Evolutionary conservation across 345 rosid species (phyloP).

Genomic region (Salix brachista): DNA sequence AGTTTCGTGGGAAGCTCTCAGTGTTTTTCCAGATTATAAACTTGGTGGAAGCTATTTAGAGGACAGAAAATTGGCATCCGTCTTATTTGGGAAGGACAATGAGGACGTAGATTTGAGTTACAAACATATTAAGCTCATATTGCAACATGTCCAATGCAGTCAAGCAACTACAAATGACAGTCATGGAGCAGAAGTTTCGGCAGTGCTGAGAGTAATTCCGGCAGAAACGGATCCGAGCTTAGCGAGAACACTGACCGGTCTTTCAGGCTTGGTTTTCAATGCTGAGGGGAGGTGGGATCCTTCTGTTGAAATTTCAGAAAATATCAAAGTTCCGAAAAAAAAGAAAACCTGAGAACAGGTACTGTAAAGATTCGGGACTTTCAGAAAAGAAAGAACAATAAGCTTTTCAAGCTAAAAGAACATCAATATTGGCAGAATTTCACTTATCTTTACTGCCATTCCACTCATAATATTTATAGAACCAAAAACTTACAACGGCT

Average conservation of each 20-base stretch:
- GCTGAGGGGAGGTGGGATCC: slow-evolving; percentile 24
- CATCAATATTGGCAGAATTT: no score
- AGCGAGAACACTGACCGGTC: neutral
- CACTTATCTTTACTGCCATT: no score
- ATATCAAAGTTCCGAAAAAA: no score
- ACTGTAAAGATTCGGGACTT: no score
- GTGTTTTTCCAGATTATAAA: slow-evolving; percentile 3
- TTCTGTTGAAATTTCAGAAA: no score
- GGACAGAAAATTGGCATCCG: neutral
- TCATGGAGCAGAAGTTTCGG: neutral
- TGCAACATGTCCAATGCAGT: slow-evolving; percentile 4
- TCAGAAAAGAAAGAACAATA: no score
- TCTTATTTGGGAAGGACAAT: neutral
- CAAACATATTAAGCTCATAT: neutral
- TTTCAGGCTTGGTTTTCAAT: slow-evolving; percentile 2
- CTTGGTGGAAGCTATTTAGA: neutral
- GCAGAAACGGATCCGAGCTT: neutral
- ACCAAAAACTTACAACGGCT: no score
- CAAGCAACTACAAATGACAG: neutral
- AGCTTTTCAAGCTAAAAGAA: no score
- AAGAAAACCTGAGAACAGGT: no score
- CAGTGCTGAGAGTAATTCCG: slow-evolving; percentile 10
- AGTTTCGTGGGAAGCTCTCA: neutral
- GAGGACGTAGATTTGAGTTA: neutral
- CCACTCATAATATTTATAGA: no score